A percentile compares a stretch with the other conserved stretches of the same genome.
phyloP scores from a whole-genome alignment of 2,329 filamentous ascomycete genomes.

The Penicillium sp. region DNA sequence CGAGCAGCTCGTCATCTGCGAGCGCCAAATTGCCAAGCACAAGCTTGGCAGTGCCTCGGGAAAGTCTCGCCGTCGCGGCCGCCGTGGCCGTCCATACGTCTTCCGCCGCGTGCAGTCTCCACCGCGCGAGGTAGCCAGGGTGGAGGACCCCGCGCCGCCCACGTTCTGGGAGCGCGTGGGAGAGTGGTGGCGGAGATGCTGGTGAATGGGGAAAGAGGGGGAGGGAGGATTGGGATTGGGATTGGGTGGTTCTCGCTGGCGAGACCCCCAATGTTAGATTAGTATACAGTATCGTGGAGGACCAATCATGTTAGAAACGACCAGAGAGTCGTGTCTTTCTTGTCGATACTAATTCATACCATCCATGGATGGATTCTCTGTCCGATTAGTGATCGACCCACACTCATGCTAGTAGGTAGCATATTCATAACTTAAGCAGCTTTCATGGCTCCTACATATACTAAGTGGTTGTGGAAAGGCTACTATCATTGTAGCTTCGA shows the following conservation, averaged over 20 bases:
- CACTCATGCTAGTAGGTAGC: too few relatives aligned
- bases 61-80: not conserved
- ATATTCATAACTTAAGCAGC: too few relatives aligned
- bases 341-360: not conserved
- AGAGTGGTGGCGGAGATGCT: not conserved
- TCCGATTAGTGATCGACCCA: not conserved
- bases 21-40: not conserved
- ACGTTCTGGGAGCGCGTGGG: not conserved
- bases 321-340: not conserved
- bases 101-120: not conserved
- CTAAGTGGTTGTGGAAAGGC: too few relatives aligned
- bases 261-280: not conserved
- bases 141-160: not conserved
- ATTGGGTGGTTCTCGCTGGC: not conserved
- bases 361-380: not conserved
- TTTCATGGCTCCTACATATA: too few relatives aligned
- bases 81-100: not conserved
- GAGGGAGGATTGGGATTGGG: too few relatives aligned
- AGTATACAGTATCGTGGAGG: not conserved
- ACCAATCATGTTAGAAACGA: not conserved
- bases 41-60: not conserved
- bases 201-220: not conserved
- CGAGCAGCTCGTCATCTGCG: not conserved
- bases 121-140: not conserved
- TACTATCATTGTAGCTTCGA: too few relatives aligned